These are phyloP conservation scores for Lomentospora prolificans DNA, from an alignment of 2,329 filamentous ascomycete species.

Conservation along the genomic window DNA sequence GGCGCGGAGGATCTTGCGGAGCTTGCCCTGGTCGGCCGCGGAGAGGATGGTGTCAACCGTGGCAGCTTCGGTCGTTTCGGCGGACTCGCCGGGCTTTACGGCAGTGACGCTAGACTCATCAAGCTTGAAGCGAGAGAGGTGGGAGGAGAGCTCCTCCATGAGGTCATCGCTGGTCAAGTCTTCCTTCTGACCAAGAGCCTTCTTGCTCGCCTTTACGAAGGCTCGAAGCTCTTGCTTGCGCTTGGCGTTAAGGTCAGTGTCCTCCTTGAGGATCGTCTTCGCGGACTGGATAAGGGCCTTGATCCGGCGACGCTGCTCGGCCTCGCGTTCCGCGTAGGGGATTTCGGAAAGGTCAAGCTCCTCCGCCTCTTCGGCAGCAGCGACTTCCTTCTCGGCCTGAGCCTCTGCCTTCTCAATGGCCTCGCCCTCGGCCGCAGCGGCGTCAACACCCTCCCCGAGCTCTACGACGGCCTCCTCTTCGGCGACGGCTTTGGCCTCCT, in stretches of 20 bases:
- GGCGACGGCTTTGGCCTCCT: slow-evolving; percentile 15
- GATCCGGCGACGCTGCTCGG: slow-evolving; percentile 28
- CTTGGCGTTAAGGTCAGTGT: slow-evolving; percentile 48
- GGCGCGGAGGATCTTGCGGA: slow-evolving; percentile 44
- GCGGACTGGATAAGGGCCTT: slow-evolving; percentile 45
- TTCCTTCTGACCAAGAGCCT: slow-evolving; percentile 37
- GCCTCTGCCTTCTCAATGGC: slow-evolving; percentile 22
- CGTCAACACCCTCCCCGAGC: slow-evolving; percentile 22
- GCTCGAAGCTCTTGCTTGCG: slow-evolving; percentile 66
- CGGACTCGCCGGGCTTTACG: slow-evolving; percentile 16
- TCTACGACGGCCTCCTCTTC: slow-evolving; percentile 15
- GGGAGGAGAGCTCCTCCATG: slow-evolving; percentile 42
- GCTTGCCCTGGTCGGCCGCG: slow-evolving; percentile 40
- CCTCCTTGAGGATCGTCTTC: slow-evolving; percentile 47
- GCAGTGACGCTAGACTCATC: slow-evolving; percentile 11
- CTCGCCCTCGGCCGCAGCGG: slow-evolving; percentile 13
- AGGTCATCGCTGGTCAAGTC: slow-evolving; percentile 31
- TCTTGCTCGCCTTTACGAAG: slow-evolving; percentile 58
- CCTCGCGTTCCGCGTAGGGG: slow-evolving; percentile 18
- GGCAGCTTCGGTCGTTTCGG: slow-evolving; percentile 4
- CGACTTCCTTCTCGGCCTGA: slow-evolving; percentile 12
- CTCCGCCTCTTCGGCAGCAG: slow-evolving; percentile 12
- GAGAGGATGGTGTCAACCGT: slow-evolving; percentile 20
- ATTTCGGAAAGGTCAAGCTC: slow-evolving; percentile 10
- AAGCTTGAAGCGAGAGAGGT: slow-evolving; percentile 38